phyloP scores from a whole-genome alignment of 495 filamentous ascomycete species.

The Parathielavia appendiculata region DNA sequence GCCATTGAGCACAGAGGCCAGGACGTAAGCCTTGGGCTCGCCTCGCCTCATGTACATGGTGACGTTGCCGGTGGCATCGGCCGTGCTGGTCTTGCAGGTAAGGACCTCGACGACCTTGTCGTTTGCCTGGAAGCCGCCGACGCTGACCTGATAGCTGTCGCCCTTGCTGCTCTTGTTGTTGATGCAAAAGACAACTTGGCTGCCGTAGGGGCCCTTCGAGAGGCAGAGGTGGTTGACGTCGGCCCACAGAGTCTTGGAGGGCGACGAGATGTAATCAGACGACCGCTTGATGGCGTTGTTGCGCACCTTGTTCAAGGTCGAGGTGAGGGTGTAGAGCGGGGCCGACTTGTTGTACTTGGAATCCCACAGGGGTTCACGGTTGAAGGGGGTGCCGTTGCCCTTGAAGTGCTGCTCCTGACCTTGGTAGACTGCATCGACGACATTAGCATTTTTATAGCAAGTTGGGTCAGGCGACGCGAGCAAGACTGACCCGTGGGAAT shows the following conservation, averaged over 20 bases:
- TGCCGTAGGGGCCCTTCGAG: constrained; percentile 61
- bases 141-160: constrained; percentile 20
- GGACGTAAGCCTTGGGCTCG: constrained; percentile 28
- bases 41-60: constrained; percentile 24
- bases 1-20: constrained; percentile 14
- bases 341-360: constrained; percentile 54
- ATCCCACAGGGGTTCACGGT: constrained; percentile 73
- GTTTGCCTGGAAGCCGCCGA: constrained; percentile 27
- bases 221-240: constrained; percentile 55
- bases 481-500: constrained; percentile 34
- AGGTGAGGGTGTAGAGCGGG: constrained; percentile 55
- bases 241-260: constrained; percentile 50
- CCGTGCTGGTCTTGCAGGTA: constrained; percentile 22
- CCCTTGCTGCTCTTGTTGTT: constrained; percentile 32
- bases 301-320: constrained; percentile 56
- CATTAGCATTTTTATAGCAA: constrained; percentile 1
- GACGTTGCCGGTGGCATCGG: constrained; percentile 25
- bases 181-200: constrained; percentile 32
- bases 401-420: constrained; percentile 72
- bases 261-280: constrained; percentile 46
- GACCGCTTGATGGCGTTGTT: constrained; percentile 51
- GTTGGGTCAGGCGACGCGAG: not conserved
- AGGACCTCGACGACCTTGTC: constrained; percentile 31
- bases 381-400: constrained; percentile 54
- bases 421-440: constrained; percentile 26